Conservation (phyloP, 768 basidiomycete genomes). For the Auriscalpium orientale region DNA sequence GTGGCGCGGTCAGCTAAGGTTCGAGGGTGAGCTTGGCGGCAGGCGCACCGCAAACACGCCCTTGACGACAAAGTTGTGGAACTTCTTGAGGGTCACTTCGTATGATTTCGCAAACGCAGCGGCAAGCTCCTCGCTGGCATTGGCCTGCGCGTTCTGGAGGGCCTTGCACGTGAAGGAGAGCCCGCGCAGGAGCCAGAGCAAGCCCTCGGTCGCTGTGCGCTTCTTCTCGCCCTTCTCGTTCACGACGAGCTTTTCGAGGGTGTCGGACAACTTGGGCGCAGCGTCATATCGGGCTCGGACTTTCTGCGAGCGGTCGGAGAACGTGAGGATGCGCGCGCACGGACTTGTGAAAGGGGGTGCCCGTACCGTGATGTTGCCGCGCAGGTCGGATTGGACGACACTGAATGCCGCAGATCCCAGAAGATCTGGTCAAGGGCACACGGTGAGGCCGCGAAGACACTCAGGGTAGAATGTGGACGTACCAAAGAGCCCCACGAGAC, state of each 20-base stretch:
- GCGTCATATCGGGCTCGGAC: slow-evolving; percentile 73
- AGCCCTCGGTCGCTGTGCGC: slow-evolving; percentile 79
- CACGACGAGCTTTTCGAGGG: slow-evolving; percentile 76
- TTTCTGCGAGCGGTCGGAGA: slow-evolving; percentile 55
- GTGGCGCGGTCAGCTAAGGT: neutral
- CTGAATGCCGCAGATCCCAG: slow-evolving; percentile 80
- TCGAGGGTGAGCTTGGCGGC: neutral
- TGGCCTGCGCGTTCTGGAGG: slow-evolving; percentile 61
- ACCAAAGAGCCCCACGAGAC: slow-evolving; percentile 90
- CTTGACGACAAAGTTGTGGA: slow-evolving; percentile 71
- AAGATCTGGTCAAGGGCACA: slow-evolving; percentile 45
- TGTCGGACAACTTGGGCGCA: slow-evolving; percentile 53
- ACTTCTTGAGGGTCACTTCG: slow-evolving; percentile 70
- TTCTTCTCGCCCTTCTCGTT: slow-evolving; percentile 88
- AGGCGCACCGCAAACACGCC: slow-evolving; percentile 46
- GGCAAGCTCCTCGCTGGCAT: slow-evolving; percentile 57
- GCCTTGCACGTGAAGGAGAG: slow-evolving; percentile 84
- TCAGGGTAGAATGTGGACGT: slow-evolving; percentile 16
- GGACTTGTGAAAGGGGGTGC: neutral
- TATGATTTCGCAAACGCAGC: slow-evolving; percentile 77
- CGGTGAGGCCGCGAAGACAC: neutral
- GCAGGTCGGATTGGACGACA: slow-evolving; percentile 79
- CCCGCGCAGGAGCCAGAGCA: slow-evolving; percentile 91
- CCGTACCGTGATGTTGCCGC: slow-evolving; percentile 83
- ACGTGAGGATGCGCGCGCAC: slow-evolving; percentile 1